Evolutionary conservation across 2,329 filamentous ascomycete genomes (phyloP).

Genomic region (Trichoderma citrinoviride): DNA sequence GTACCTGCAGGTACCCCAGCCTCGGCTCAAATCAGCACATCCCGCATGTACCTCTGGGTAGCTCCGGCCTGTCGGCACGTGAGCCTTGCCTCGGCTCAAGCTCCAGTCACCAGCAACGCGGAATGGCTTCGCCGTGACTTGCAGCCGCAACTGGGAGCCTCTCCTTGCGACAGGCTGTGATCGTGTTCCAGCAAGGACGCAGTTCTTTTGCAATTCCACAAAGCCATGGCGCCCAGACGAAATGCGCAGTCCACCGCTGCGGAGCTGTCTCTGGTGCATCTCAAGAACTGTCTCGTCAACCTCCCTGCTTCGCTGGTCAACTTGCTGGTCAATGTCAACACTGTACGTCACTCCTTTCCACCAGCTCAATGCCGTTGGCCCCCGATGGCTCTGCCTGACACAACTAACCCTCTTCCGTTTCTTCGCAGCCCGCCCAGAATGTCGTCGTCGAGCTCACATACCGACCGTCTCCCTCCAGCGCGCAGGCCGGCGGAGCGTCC

Average conservation of each 20-base stretch:
- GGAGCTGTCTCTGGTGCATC: conserved; percentile 79
- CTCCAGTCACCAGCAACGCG: conserved; percentile 20
- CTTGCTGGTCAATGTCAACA: conserved; percentile 83
- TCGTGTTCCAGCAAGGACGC: conserved; percentile 1
- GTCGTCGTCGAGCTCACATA: conserved; percentile 90
- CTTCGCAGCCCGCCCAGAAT: conserved; percentile 81
- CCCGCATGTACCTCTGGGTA: background rate
- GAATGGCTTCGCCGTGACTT: conserved; percentile 16
- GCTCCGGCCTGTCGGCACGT: conserved; percentile 31
- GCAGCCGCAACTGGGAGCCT: background rate
- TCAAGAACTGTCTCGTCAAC: conserved; percentile 95
- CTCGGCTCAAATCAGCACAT: no score
- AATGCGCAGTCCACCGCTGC: conserved; percentile 66
- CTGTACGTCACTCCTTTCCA: conserved; percentile 54
- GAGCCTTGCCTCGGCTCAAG: conserved; percentile 37
- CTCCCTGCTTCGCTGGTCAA: conserved; percentile 81
- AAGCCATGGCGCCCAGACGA: conserved; percentile 48
- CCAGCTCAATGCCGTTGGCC: background rate
- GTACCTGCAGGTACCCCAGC: background rate
- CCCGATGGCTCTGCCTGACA: background rate
- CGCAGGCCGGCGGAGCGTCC: conserved; percentile 46
- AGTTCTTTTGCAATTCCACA: background rate
- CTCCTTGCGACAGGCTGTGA: background rate
- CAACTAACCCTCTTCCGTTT: background rate
- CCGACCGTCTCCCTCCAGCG: conserved; percentile 47